These are phyloP conservation scores for Oemleria cerasiformis DNA, from an alignment of 306 rosid genomes.

Conservation along the genomic window DNA sequence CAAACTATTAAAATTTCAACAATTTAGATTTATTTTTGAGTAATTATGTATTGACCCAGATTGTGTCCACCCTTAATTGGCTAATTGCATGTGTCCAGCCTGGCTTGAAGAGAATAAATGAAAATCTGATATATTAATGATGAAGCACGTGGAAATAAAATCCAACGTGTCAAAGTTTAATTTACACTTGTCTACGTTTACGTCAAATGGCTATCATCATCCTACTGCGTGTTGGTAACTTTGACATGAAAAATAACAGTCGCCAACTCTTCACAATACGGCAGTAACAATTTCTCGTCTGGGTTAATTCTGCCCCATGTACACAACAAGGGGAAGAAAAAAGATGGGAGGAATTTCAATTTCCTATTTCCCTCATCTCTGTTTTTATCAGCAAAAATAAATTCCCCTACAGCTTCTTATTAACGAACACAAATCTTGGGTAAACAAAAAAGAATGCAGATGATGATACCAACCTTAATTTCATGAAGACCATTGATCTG, in stretches of 20 bases:
- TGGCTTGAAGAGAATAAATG: background rate
- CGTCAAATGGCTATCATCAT: background rate
- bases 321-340: constrained; percentile 12
- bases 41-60: background rate
- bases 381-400: constrained; percentile 24
- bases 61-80: no score
- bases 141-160: constrained; percentile 10
- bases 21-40: no score
- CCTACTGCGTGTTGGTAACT: constrained; percentile 1
- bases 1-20: no score
- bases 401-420: constrained; percentile 26
- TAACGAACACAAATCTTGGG: constrained; percentile 26
- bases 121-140: background rate
- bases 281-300: constrained; percentile 5
- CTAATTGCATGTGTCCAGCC: background rate
- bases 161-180: background rate
- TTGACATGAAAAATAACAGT: constrained; percentile 9
- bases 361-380: constrained; percentile 23
- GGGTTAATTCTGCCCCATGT: constrained; percentile 21
- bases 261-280: constrained; percentile 11
- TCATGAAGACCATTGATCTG: constrained; percentile 79
- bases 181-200: constrained; percentile 9
- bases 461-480: background rate
- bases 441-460: constrained; percentile 34
- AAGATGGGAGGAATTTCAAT: constrained; percentile 17